A percentile compares a stretch with the other conserved stretches of the same genome.
These are phyloP conservation scores for Micractinium conductrix DNA, from an alignment of 139 green algal genomes.

Conservation along the genomic window DNA sequence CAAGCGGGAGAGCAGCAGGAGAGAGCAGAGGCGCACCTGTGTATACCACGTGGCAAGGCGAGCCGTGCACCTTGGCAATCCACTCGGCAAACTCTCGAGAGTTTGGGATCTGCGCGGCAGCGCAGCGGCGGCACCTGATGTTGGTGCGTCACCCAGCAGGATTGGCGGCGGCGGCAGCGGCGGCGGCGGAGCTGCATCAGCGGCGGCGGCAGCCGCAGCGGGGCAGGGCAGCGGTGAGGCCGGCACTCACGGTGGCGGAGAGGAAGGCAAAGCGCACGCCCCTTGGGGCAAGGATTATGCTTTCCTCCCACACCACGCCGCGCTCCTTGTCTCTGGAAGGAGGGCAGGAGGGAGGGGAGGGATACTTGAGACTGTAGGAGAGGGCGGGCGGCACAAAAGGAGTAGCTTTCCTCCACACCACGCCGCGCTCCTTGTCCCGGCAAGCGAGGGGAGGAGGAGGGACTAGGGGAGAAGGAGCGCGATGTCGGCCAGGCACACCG, in stretches of 20 bases:
- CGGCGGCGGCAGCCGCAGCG: no score
- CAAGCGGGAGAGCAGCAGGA: no score
- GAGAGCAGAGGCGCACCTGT: slow-evolving; percentile 1
- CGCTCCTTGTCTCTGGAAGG: slow-evolving; percentile 60
- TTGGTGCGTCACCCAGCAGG: no score
- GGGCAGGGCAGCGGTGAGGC: no score
- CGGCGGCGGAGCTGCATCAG: no score
- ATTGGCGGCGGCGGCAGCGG: no score
- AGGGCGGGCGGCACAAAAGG: no score
- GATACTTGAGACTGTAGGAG: background rate
- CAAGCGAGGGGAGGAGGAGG: background rate
- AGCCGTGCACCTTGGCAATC: slow-evolving; percentile 72
- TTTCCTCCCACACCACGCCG: slow-evolving; percentile 88
- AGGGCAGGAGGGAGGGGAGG: background rate
- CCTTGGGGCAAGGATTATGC: slow-evolving; percentile 64
- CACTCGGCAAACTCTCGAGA: slow-evolving; percentile 84
- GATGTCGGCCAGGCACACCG: background rate
- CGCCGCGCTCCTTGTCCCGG: slow-evolving; percentile 69
- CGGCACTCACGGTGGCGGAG: slow-evolving; percentile 86
- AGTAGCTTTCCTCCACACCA: slow-evolving; percentile 77
- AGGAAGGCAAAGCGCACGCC: slow-evolving; percentile 76
- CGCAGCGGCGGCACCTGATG: no score
- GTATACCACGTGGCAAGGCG: slow-evolving; percentile 75
- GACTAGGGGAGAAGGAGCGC: background rate
- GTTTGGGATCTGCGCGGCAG: no score